These are phyloP conservation scores for Fusarium camptoceras DNA, from an alignment of 2,329 filamentous ascomycete species.

Conservation along the genomic window DNA sequence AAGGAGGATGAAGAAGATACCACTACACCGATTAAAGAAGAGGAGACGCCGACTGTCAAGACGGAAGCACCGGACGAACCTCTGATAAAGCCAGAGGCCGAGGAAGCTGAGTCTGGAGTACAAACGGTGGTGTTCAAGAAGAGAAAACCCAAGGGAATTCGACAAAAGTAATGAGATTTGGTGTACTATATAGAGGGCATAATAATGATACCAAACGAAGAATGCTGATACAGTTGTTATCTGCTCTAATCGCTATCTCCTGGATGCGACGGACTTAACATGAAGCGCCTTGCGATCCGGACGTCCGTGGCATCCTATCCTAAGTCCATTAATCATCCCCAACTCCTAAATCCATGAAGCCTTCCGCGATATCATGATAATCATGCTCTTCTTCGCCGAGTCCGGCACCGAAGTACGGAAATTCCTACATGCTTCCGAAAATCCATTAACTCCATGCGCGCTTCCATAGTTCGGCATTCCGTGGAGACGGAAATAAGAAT, in stretches of 20 bases:
- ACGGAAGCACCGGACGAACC: conserved; percentile 52
- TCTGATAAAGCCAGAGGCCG: conserved; percentile 49
- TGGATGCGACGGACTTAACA: not conserved
- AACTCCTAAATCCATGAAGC: not conserved
- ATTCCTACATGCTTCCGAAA: not conserved
- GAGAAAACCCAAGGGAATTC: conserved; percentile 75
- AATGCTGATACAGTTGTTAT: not conserved
- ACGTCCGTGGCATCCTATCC: not conserved
- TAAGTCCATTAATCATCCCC: not conserved
- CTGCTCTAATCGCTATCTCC: no score
- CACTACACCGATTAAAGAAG: not conserved
- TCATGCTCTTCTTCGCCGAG: not conserved
- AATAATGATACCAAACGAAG: conserved; percentile 35
- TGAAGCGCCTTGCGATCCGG: not conserved
- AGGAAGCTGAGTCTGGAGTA: conserved; percentile 38
- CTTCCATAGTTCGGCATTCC: conserved; percentile 21
- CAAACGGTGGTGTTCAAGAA: conserved; percentile 80
- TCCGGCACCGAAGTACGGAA: not conserved
- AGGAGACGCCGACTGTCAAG: conserved; percentile 51
- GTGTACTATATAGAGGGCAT: conserved; percentile 2
- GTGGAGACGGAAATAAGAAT: conserved; percentile 14
- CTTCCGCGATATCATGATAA: not conserved
- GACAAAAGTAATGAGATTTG: conserved; percentile 62
- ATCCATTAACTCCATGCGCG: not conserved
- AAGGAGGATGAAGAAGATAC: conserved; percentile 31